Evolutionary conservation across 1,284 basidiomycete species (phyloP), one percentile per base, ranked within the genome.

Genomic region (Mycosarcoma mackinlayi): DNA sequence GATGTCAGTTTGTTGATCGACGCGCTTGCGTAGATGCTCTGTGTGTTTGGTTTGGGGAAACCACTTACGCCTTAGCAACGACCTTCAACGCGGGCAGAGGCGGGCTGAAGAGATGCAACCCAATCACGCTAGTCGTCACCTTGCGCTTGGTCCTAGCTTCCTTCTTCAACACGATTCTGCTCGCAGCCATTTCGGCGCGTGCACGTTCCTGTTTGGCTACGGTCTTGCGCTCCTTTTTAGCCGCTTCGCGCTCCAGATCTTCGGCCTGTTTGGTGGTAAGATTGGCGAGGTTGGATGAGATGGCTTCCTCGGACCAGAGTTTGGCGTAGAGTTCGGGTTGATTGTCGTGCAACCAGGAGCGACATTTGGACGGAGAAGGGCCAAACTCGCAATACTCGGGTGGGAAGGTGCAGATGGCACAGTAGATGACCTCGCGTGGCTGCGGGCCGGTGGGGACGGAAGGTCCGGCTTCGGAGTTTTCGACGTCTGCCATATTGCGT

Each of bases 351-450:
- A 82, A 47, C 75, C 79, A 80, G 25, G 70, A 40, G 7, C 75
- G 69, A 56, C 80, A 82, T 50, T 76, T 80, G 21, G 78, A 75
- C 11, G 70, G 52, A 3, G 71, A 72, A 1, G 77, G 73, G 2
- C 77, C 74, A 45, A 80, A 82, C 46, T 79, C 77, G 66, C 80
- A 82, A 68, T 81, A 82, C 52, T 82, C 80, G 48, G 78, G 78
- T 0, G 80, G 80, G 45, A 79, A 79, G 40, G 80, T 76, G 68
- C 76, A 80, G n/a, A 80, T 59, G 11, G 71, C 65, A 39, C 78
- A 80, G 65, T 80, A 80, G 42, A 73, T 34, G 30, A 73, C 63
- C 23, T 56, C 42, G 31, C 76, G 64, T 18, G 73, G 67, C 14
- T 69, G 67, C 5, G 69, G 63, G 3, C 63, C 63, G 40, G 58